Evolutionary conservation across 805 yeast genomes (phyloP), one percentile per base, ranked within the genome.

Genomic region (Suhomyces kilbournensis): DNA sequence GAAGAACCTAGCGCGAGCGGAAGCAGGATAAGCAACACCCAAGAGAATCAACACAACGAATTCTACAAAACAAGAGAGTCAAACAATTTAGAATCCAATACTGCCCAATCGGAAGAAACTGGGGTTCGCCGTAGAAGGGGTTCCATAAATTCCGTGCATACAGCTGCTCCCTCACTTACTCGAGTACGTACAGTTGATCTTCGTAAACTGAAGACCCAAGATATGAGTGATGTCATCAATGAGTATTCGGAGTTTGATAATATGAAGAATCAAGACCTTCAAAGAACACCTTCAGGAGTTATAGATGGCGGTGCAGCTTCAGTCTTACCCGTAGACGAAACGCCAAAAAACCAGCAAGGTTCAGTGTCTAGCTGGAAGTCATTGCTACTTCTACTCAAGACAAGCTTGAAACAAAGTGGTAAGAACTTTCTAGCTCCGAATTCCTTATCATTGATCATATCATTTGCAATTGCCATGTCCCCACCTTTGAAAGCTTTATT

Each of bases 401-500:
- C 44, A 4, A 45, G 48, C 14, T n/a, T 49, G 12, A 44, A 40
- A 15, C 52, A 54, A 32, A 46, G 44, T n/a, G 51, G 44, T 2
- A 71, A 80, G 49, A 87, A 85, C 64, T 81, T 85, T 52, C 58
- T 72, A 28, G 77, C 91, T 30, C 96, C 96, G 0, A 88, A 85
- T 12, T 86, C 96, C 0, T 56, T 88, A 3, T 75, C 91, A 0
- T 77, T 90, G n/a, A 72, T 92, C 6, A 47, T 84, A 0, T 78
- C 93, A 1, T 70, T 92, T 23, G 72, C 79, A 0, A 74, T 90
- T 22, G 80, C 93, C 4, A 84, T 93, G 88, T 77, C 93, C n/a
- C 97, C 97, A 1, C 93, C 97, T 80, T 71, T 65, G 22, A 63
- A 55, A 52, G 66, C 70, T 7, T 55, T 87, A 15, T 90, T 89